phyloP scores from a whole-genome alignment of 2,329 filamentous ascomycete species.

The Cladorrhinum sp. region DNA sequence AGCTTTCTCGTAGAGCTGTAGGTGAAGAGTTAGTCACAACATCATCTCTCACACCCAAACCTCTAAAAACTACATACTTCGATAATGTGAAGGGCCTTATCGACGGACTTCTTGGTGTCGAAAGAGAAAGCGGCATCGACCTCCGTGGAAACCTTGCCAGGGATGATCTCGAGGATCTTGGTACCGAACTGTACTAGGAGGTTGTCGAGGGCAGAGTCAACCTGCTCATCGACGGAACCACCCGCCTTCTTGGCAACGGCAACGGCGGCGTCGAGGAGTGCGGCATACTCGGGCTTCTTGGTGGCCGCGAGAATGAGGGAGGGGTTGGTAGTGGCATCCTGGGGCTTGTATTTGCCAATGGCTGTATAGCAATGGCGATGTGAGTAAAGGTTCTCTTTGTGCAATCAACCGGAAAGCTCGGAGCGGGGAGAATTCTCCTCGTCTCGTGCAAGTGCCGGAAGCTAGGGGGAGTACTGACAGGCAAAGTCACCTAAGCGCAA shows the following conservation, averaged over 20 bases:
- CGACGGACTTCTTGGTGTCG: slow-evolving; percentile 83
- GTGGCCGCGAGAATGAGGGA: slow-evolving; percentile 96
- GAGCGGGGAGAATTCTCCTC: too few species aligned
- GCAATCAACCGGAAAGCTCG: neutral
- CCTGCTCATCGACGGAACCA: slow-evolving; percentile 70
- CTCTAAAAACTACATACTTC: slow-evolving; percentile 59
- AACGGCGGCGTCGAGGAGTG: slow-evolving; percentile 83
- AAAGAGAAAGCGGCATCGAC: slow-evolving; percentile 96
- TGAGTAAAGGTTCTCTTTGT: slow-evolving; percentile 8
- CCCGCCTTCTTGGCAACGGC: slow-evolving; percentile 78
- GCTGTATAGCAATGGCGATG: slow-evolving; percentile 50
- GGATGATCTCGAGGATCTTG: slow-evolving; percentile 95
- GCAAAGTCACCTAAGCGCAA: slow-evolving; percentile 65
- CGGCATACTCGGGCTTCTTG: slow-evolving; percentile 96
- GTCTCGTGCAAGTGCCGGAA: slow-evolving; percentile 2
- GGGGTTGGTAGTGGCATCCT: slow-evolving; percentile 99
- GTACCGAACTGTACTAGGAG: slow-evolving; percentile 97
- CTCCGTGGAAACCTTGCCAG: slow-evolving; percentile 98
- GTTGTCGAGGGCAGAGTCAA: slow-evolving; percentile 86
- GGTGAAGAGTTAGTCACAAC: slow-evolving; percentile 3
- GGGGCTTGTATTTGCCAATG: slow-evolving; percentile 99
- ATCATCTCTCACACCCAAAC: neutral
- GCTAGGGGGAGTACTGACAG: slow-evolving; percentile 53
- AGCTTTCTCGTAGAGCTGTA: slow-evolving; percentile 85
- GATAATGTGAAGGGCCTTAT: slow-evolving; percentile 97